Base-by-base conservation (phyloP, 139 green algal species). In the Prasinococcaceae sp. region DNA sequence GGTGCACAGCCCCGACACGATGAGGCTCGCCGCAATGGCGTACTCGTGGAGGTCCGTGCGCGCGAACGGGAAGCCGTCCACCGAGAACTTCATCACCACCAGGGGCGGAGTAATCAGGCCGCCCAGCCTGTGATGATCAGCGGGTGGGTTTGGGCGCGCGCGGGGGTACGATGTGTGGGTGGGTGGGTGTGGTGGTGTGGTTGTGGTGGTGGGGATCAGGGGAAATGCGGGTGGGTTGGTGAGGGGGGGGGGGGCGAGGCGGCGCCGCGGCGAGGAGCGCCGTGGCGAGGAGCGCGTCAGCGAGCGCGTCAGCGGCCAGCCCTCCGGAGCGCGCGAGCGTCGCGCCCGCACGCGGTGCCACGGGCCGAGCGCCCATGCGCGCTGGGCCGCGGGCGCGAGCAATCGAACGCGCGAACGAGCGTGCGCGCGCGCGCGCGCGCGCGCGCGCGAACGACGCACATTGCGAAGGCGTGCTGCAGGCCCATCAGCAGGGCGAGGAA, bases 391-490 rank as follows among this genome's bases (percentile, higher is more conserved):
- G 12, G 16, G 8, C 8, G 8, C 12, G 49, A 57, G 19, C 20
- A 53, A 43, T 43, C 20, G 16, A 43, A 53, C 6, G 20, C 20
- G 46, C 9, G 30, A 53, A 53, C 20, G 58, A 27, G 23, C 5
- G 29, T n/a, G 37, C 49, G 17, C 6, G 5, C 20, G 19, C 5
- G 10, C 32, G 20, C 3, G 17, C n/a, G 37, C 9, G 9, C 23
- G 50, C 17, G 33, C 8, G 6, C 30, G 30, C 8, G 20, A 6
- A 12, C 16, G 9, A 22, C 50, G 17, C 47, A 46, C 72, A 83
- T 84, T 24, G 75, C 73, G 16, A 86, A 49, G 2, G 64, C 53
- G 45, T 87, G 79, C 60, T 88, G 79, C 23, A 81, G 57, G 25
- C 78, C 78, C 70, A 83, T 83, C n/a, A 84, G 32, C 3, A 64